Conservation (phyloP, 495 filamentous ascomycete genomes). For the Aspergillus steynii region DNA sequence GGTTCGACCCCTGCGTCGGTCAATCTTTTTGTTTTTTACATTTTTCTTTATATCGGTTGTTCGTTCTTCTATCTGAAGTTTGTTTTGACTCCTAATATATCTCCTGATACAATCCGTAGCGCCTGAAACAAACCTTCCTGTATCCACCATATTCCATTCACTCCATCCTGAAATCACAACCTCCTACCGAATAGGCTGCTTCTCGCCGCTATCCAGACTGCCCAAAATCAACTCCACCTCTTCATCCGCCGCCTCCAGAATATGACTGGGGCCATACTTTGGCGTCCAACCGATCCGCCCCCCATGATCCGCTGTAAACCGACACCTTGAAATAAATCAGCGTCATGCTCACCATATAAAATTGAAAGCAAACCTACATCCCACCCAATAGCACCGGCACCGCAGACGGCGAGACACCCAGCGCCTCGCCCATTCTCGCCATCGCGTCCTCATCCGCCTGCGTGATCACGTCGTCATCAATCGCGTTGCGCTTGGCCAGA, state of each 20-base stretch:
- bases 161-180: too few relatives aligned
- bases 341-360: neutral
- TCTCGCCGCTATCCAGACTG: too few relatives aligned
- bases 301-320: slow-evolving; percentile 37
- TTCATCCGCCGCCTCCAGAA: slow-evolving; percentile 35
- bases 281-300: slow-evolving; percentile 43
- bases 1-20: slow-evolving; percentile 44
- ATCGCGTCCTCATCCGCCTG: slow-evolving; percentile 33
- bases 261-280: slow-evolving; percentile 37
- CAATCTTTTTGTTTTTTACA: slow-evolving; percentile 4
- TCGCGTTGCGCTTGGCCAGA: slow-evolving; percentile 35
- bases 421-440: slow-evolving; percentile 37
- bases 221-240: slow-evolving; percentile 40
- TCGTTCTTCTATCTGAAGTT: too few relatives aligned
- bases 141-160: too few relatives aligned
- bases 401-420: slow-evolving; percentile 24
- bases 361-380: slow-evolving; percentile 26
- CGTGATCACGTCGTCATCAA: slow-evolving; percentile 33
- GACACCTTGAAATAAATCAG: slow-evolving; percentile 28
- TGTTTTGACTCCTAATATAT: too few relatives aligned
- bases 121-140: too few relatives aligned
- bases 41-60: too few relatives aligned
- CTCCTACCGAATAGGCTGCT: too few relatives aligned
- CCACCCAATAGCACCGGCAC: slow-evolving; percentile 42
- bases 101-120: too few relatives aligned